phyloP scores from a whole-genome alignment of 805 yeast genomes.

The Myxozyma lipomycoides region DNA sequence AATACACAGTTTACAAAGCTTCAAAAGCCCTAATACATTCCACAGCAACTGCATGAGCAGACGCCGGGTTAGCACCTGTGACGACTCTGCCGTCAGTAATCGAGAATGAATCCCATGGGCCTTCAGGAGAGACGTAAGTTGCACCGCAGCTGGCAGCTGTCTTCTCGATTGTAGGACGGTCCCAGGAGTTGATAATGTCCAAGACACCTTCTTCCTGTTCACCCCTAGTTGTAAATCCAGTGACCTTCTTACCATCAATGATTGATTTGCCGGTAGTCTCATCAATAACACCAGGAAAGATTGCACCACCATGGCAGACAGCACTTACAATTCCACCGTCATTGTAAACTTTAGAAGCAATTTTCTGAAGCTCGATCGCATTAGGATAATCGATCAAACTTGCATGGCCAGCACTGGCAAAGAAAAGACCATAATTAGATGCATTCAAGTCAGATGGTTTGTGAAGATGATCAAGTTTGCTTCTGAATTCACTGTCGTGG shows the following conservation, averaged over 20 bases:
- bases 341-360: constrained; percentile 48
- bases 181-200: constrained; percentile 3
- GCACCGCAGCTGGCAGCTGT: constrained; percentile 36
- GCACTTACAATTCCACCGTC: constrained; percentile 57
- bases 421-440: constrained; percentile 46
- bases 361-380: constrained; percentile 41
- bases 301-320: constrained; percentile 64
- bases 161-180: constrained; percentile 34
- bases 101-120: constrained; percentile 51
- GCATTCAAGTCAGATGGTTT: constrained; percentile 26
- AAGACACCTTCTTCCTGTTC: constrained; percentile 37
- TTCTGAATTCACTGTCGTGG: constrained; percentile 33
- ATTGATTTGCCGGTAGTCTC: constrained; percentile 43
- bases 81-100: constrained; percentile 56
- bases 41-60: constrained; percentile 49
- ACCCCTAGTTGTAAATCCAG: constrained; percentile 60
- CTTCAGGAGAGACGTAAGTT: constrained; percentile 38
- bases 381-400: constrained; percentile 55
- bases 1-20: too few species aligned
- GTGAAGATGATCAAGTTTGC: constrained; percentile 42
- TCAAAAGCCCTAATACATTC: constrained; percentile 37
- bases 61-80: constrained; percentile 64
- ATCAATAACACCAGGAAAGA: constrained; percentile 50
- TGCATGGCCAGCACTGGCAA: constrained; percentile 67
- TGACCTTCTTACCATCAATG: constrained; percentile 50